Conservation (phyloP, 768 basidiomycete genomes). For the Galerina sulciceps region DNA sequence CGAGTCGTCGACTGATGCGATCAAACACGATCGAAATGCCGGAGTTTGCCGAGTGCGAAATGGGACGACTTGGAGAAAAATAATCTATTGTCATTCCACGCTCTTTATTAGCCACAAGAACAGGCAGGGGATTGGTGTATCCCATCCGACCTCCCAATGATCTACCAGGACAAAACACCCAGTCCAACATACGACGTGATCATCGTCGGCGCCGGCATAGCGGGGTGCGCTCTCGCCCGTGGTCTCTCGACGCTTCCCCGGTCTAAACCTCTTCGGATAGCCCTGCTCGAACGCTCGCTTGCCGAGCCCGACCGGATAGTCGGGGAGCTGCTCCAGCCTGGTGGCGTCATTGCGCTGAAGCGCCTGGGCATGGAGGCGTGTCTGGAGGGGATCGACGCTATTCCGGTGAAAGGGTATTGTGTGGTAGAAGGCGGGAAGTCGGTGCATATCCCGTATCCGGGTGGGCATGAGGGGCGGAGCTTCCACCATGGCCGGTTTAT, state of each 20-base stretch:
- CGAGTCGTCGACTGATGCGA: no score
- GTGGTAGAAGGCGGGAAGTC: constrained; percentile 66
- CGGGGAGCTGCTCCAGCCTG: constrained; percentile 95
- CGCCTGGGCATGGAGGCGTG: constrained; percentile 77
- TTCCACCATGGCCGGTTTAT: constrained; percentile 97
- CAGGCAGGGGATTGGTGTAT: no score
- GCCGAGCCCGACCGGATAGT: constrained; percentile 96
- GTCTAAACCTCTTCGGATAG: constrained; percentile 69
- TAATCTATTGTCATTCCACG: not conserved
- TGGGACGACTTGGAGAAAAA: constrained; percentile 16
- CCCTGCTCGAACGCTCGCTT: constrained; percentile 89
- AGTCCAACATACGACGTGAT: constrained; percentile 67
- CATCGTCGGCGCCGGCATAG: constrained; percentile 92
- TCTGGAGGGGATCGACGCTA: constrained; percentile 87
- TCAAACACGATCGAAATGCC: constrained; percentile 9
- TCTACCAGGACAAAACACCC: not conserved
- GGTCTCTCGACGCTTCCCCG: constrained; percentile 70
- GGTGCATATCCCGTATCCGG: constrained; percentile 91
- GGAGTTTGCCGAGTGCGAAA: constrained; percentile 15
- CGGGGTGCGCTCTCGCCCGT: constrained; percentile 86
- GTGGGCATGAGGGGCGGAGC: constrained; percentile 69
- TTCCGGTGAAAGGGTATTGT: constrained; percentile 85
- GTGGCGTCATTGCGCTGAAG: constrained; percentile 77
- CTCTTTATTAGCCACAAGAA: no score
- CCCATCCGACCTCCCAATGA: not conserved